phyloP scores from a whole-genome alignment of 345 rosid genomes.

The Theobroma cacao region DNA sequence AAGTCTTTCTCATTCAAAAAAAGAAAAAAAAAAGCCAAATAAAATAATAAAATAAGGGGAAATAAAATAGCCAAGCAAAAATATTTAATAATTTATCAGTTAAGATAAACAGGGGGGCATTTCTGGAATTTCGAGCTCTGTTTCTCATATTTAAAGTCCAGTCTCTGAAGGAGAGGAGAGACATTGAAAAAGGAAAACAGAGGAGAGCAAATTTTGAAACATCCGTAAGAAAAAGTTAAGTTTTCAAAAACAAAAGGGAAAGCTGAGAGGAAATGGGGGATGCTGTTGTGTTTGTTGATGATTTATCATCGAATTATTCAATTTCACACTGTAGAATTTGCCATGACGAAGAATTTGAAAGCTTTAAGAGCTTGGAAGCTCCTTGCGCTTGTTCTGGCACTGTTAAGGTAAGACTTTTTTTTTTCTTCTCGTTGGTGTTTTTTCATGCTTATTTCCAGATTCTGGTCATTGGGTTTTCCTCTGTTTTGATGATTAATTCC shows the following conservation, averaged over 20 bases:
- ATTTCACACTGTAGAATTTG: slow-evolving; percentile 72
- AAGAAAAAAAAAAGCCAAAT: slow-evolving; percentile 1
- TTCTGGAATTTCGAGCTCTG: slow-evolving; percentile 19
- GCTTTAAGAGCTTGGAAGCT: slow-evolving; percentile 67
- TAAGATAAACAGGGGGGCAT: slow-evolving; percentile 21
- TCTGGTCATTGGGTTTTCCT: background rate
- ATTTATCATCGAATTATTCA: slow-evolving; percentile 31
- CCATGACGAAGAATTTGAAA: slow-evolving; percentile 76
- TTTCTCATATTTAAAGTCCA: slow-evolving; percentile 23
- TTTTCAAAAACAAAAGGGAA: background rate
- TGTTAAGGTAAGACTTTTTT: slow-evolving; percentile 49
- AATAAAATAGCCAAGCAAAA: background rate
- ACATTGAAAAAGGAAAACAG: background rate
- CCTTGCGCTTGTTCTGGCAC: slow-evolving; percentile 97
- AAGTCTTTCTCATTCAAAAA: background rate
- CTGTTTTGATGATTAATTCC: background rate
- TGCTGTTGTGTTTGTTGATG: slow-evolving; percentile 47
- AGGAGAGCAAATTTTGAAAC: slow-evolving; percentile 11
- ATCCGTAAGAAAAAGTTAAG: background rate
- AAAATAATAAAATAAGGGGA: background rate
- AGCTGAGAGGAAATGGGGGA: slow-evolving; percentile 52
- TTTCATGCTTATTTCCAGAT: background rate
- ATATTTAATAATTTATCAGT: background rate
- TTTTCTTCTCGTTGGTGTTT: background rate
- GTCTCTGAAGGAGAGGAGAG: background rate